Evolutionary conservation across 23 red algal species (phyloP), one percentile per base, ranked within the genome.

Genomic region (Gracilaria domingensis): DNA sequence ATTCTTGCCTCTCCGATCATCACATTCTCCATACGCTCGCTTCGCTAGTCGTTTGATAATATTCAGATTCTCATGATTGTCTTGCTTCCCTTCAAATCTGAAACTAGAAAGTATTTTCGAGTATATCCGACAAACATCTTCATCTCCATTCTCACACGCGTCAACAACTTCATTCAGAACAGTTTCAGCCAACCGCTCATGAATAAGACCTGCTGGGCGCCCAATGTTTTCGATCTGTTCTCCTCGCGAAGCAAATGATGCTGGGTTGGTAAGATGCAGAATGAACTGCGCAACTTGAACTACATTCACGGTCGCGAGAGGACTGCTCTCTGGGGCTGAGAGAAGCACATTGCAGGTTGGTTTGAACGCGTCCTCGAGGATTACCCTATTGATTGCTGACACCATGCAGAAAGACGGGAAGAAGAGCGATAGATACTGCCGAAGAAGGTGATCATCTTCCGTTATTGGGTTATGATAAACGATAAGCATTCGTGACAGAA

Each of bases 211-310:
- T 60, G 89, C 89, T 30, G 78, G 64, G 33, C 80, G 79, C 48
- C 79, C 80, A 53, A 92, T 62, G 50, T 59, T 59, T 18, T 92
- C 89, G 25, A 34, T 49, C 36, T 76, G 28, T 50, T 83, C 54
- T 23, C 26, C 55, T 47, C 35, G 16, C 12, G 80, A 3, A 58
- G 65, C 51, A n/a, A n/a, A n/a, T 32, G 39, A 50, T 5, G 71
- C 33, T 66, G 89, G 60, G 34, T 75, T 93, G 37, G 91, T 94
- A 9, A 94, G 91, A 82, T 86, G 53, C 45, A 94, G 26, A 37
- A 94, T 75, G 47, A 94, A 94, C 55, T 94, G 91, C 4, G 83
- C 91, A 48, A 94, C 91, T 79, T 84, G 81, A 71, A 88, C 60
- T 3, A 85, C 62, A 50, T 71, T n/a, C 23, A 94, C 61, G 8